These are phyloP conservation scores for Exophiala dermatitidis DNA, from an alignment of 2,329 filamentous ascomycete species.

Conservation along the genomic window DNA sequence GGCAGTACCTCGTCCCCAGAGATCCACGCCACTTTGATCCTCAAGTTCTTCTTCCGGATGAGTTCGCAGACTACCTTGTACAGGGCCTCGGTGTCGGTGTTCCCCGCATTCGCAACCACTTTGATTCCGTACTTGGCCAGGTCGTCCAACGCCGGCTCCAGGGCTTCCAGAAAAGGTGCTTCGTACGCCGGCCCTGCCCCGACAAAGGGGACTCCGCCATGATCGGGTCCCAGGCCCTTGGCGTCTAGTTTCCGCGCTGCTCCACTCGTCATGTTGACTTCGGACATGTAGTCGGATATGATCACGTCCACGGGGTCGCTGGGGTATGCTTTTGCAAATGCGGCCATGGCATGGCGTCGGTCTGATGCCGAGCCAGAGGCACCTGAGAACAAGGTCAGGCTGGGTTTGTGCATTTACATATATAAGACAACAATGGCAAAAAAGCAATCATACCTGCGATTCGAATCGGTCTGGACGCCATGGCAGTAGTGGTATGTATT, in stretches of 20 bases:
- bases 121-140: conserved; percentile 39
- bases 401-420: too few species aligned
- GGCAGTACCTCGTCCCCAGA: conserved; percentile 42
- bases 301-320: conserved; percentile 44
- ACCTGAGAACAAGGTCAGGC: conserved; percentile 22
- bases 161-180: conserved; percentile 46
- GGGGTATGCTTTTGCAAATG: conserved; percentile 37
- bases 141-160: conserved; percentile 37
- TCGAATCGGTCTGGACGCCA: conserved; percentile 18
- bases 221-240: conserved; percentile 9
- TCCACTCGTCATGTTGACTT: conserved; percentile 47
- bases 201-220: conserved; percentile 11
- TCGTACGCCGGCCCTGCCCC: conserved; percentile 42
- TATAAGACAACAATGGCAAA: neutral
- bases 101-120: conserved; percentile 41
- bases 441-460: conserved; percentile 12
- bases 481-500: neutral
- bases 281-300: conserved; percentile 44
- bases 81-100: conserved; percentile 37
- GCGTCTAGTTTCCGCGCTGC: conserved; percentile 35
- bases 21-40: conserved; percentile 43
- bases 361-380: conserved; percentile 42
- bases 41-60: conserved; percentile 35
- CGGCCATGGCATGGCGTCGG: conserved; percentile 40
- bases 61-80: conserved; percentile 35